Conservation (phyloP, 176 grass and related monocot species). For the Aegilops bicornis region DNA sequence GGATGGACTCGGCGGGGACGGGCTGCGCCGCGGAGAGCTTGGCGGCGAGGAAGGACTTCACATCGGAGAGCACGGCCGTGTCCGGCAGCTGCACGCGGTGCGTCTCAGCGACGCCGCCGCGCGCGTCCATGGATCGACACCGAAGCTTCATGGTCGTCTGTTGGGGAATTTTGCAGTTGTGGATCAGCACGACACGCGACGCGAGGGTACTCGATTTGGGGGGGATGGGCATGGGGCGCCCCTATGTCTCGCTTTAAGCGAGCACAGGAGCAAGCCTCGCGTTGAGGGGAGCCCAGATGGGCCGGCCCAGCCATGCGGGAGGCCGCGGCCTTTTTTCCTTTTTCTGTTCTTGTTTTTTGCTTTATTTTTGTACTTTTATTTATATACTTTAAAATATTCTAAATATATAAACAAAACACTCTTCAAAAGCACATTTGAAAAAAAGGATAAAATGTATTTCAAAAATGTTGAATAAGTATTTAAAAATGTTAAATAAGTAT, state of each 20-base stretch:
- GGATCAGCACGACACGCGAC: not conserved
- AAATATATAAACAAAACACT: no score
- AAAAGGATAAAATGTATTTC: no score
- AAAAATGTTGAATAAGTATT: no score
- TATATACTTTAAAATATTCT: no score
- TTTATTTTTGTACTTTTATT: not conserved
- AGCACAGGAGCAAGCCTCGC: no score
- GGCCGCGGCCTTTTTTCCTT: no score
- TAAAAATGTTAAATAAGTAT: no score
- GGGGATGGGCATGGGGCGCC: not conserved
- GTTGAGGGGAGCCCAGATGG: no score
- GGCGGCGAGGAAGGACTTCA: conserved; percentile 58
- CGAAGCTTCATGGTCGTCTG: conserved; percentile 67
- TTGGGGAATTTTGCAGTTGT: not conserved
- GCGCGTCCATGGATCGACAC: conserved; percentile 59
- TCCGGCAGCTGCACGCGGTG: conserved; percentile 60
- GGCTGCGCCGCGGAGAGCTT: conserved; percentile 50
- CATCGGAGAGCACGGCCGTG: conserved; percentile 46
- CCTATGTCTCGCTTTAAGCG: no score
- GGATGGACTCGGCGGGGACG: conserved; percentile 62
- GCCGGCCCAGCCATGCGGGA: no score
- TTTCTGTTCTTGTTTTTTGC: no score
- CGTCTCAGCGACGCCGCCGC: conserved; percentile 44
- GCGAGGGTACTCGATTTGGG: not conserved
- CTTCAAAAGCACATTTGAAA: no score